Evolutionary conservation across 495 filamentous ascomycete species (phyloP).

Genomic region (Podospora didyma): DNA sequence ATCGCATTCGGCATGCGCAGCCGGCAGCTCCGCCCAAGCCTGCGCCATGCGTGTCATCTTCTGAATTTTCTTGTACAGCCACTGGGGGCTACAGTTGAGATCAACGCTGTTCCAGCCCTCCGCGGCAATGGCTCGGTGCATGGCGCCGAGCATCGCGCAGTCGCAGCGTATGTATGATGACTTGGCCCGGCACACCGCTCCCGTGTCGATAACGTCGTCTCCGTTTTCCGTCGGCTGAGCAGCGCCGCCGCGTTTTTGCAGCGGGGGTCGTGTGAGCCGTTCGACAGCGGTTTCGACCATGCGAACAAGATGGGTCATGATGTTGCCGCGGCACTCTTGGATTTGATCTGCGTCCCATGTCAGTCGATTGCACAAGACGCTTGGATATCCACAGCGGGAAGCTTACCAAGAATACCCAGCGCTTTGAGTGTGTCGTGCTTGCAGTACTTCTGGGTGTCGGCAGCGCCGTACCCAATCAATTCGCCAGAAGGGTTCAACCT

Average conservation of each 20-base stretch:
- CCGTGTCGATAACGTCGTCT: not conserved
- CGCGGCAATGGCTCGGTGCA: not conserved
- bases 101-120: not conserved
- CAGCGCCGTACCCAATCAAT: not conserved
- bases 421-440: not conserved
- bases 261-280: not conserved
- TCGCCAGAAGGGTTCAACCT: constrained; percentile 1
- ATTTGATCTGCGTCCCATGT: not conserved
- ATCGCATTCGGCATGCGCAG: not conserved
- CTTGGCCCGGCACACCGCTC: not conserved
- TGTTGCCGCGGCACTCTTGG: not conserved
- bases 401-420: constrained; percentile 1
- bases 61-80: not conserved
- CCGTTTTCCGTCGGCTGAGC: too few species aligned
- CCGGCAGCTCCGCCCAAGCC: too few species aligned
- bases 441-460: not conserved
- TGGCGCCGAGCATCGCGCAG: not conserved
- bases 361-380: not conserved
- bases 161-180: not conserved
- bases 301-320: not conserved
- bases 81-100: not conserved
- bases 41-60: not conserved
- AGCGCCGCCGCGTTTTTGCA: too few species aligned
- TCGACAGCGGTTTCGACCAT: not conserved
- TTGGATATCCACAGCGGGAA: not conserved